Percentiles rank a stretch among this genome's conserved stretches.
Conservation (phyloP, 1,284 basidiomycete species). For the Psilocybe mexicana region DNA sequence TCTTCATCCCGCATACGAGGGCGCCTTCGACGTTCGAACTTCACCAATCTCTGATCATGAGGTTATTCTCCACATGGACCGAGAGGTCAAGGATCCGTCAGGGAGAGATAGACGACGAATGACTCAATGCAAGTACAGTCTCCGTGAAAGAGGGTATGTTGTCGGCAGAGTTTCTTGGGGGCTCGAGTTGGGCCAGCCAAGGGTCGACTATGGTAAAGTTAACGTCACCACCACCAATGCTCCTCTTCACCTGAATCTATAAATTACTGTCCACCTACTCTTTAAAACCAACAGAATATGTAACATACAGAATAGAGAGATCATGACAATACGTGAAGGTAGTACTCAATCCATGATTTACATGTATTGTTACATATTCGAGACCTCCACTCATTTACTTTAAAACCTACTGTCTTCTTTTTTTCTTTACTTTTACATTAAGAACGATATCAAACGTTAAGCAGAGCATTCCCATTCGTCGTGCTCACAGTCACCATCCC, state of each 20-base stretch:
- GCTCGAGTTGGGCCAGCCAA: no score
- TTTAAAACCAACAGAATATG: no score
- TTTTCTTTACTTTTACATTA: background rate
- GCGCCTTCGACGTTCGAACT: conserved; percentile 36
- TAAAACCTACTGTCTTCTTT: no score
- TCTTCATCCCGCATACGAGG: conserved; percentile 44
- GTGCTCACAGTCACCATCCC: conserved; percentile 4
- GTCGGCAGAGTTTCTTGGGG: conserved; percentile 4
- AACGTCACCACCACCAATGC: background rate
- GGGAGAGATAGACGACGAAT: background rate
- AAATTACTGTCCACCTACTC: no score
- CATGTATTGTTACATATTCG: background rate
- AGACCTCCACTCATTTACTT: no score
- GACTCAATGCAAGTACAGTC: background rate
- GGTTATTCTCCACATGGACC: background rate
- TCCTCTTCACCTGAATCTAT: no score
- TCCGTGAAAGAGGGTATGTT: background rate
- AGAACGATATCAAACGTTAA: background rate
- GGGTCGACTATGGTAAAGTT: background rate
- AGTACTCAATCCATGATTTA: no score
- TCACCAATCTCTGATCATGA: conserved; percentile 14
- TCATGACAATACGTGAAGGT: no score
- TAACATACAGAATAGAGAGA: no score
- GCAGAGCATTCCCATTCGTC: background rate
- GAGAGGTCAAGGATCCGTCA: background rate